Evolutionary conservation across 768 basidiomycete species (phyloP).

Genomic region (Rhodosporidiobolus sp.): DNA sequence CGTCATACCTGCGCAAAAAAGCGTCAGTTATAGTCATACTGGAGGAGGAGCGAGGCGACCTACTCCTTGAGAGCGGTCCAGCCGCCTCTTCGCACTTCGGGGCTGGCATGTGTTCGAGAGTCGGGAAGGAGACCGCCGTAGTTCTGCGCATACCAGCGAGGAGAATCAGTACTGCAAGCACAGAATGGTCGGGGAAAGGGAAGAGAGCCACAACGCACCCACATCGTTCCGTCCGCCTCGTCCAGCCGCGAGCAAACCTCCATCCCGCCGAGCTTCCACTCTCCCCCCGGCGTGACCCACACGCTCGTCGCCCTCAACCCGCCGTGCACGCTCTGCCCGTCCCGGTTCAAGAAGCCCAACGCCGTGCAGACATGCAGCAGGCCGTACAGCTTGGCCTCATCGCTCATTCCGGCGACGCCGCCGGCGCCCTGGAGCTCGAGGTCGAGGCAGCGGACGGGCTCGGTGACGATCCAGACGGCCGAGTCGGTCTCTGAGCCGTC

Average conservation of each 20-base stretch:
- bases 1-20: conserved; percentile 50
- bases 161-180: not conserved
- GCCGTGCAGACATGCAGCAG: conserved; percentile 61
- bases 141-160: conserved; percentile 53
- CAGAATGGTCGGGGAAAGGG: not conserved
- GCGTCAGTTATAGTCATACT: conserved; percentile 18
- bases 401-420: conserved; percentile 62
- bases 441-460: conserved; percentile 76
- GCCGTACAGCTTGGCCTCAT: conserved; percentile 76
- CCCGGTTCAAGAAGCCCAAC: conserved; percentile 81
- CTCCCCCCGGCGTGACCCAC: conserved; percentile 87
- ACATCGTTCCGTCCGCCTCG: conserved; percentile 68
- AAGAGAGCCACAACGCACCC: conserved; percentile 52
- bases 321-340: conserved; percentile 77
- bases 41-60: conserved; percentile 41
- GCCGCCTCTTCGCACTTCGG: conserved; percentile 83
- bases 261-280: conserved; percentile 96
- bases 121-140: conserved; percentile 65
- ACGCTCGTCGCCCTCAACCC: conserved; percentile 70
- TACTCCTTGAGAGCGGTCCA: conserved; percentile 83
- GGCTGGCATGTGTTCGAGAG: conserved; percentile 62
- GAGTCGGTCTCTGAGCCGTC: conserved; percentile 87
- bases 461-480: conserved; percentile 87
- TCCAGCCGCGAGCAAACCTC: conserved; percentile 85
- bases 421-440: conserved; percentile 59